A percentile compares a stretch with the other conserved stretches of the same genome.
phyloP scores from a whole-genome alignment of 164 flowering plant species.

The Chloranthus sessilifolius region DNA sequence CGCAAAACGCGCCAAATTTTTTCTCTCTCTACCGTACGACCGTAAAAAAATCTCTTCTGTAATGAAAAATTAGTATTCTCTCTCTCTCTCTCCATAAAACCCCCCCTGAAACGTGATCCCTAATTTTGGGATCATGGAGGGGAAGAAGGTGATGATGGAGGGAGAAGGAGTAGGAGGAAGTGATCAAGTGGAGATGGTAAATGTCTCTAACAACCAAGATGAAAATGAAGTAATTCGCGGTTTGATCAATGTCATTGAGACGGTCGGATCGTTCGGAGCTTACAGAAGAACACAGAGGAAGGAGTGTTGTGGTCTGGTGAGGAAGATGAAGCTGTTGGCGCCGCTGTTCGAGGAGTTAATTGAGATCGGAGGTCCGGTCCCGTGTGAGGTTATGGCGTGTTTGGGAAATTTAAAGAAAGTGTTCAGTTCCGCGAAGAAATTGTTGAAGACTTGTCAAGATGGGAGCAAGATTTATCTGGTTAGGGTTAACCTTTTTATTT shows the following conservation, averaged over 20 bases:
- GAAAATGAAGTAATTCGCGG: slow-evolving; percentile 28
- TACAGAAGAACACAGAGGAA: slow-evolving; percentile 53
- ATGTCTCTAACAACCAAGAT: slow-evolving; percentile 5
- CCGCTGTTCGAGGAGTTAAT: slow-evolving; percentile 61
- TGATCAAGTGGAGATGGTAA: neutral
- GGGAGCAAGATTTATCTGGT: slow-evolving; percentile 89
- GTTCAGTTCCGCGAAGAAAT: slow-evolving; percentile 38
- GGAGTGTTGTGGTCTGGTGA: slow-evolving; percentile 43
- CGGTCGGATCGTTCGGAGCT: slow-evolving; percentile 32
- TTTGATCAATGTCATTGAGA: slow-evolving; percentile 36
- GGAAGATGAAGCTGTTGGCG: slow-evolving; percentile 57
- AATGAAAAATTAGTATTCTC: no score
- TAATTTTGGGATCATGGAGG: neutral
- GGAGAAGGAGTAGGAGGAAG: slow-evolving; percentile 14
- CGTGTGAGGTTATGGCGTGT: slow-evolving; percentile 15
- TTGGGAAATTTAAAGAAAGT: slow-evolving; percentile 44
- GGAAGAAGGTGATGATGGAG: slow-evolving; percentile 4
- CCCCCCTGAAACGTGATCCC: neutral
- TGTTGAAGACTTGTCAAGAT: slow-evolving; percentile 47
- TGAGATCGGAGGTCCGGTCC: slow-evolving; percentile 28
- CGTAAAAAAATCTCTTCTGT: no score
- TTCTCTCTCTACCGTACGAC: no score
- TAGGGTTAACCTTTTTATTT: slow-evolving; percentile 2
- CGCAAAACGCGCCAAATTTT: no score
- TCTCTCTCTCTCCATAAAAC: no score